Percentiles rank a stretch among this genome's conserved stretches.
Conservation (phyloP, 768 basidiomycete species). For the Russula ochroleuca region DNA sequence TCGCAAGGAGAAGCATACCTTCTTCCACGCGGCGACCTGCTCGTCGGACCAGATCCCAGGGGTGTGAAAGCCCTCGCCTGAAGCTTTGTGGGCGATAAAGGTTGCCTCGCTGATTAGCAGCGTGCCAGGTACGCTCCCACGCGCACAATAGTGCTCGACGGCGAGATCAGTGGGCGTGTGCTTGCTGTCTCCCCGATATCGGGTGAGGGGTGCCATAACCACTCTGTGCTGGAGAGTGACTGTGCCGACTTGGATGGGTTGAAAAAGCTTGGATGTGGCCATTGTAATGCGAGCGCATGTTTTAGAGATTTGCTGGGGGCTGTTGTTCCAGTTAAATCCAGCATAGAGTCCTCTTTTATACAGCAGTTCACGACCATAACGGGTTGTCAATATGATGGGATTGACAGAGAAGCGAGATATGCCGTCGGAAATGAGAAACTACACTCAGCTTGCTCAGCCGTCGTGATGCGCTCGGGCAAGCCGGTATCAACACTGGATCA, state of each 20-base stretch:
- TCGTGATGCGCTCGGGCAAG: too few relatives aligned
- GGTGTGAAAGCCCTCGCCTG: conserved; percentile 36
- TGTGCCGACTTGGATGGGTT: conserved; percentile 43
- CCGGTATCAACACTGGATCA: too few relatives aligned
- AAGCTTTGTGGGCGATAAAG: conserved; percentile 48
- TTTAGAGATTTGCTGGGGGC: neutral
- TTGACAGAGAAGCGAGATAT: too few relatives aligned
- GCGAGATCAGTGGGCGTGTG: conserved; percentile 39
- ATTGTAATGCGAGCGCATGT: neutral
- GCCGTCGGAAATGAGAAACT: too few relatives aligned
- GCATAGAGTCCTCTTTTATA: neutral
- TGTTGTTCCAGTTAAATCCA: too few relatives aligned
- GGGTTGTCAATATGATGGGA: too few relatives aligned
- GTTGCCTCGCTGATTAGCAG: conserved; percentile 51
- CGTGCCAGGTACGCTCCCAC: conserved; percentile 39
- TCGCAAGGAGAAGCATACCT: conserved; percentile 33
- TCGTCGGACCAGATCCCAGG: conserved; percentile 50
- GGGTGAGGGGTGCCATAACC: conserved; percentile 52
- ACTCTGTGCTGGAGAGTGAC: conserved; percentile 47
- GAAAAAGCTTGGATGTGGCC: conserved; percentile 37
- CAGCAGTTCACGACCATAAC: neutral
- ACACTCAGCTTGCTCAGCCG: too few relatives aligned
- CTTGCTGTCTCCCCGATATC: conserved; percentile 37
- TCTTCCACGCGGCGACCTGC: conserved; percentile 53
- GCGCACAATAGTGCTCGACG: conserved; percentile 47